phyloP scores from a whole-genome alignment of 805 yeast genomes.

The Ogataea corticis region DNA sequence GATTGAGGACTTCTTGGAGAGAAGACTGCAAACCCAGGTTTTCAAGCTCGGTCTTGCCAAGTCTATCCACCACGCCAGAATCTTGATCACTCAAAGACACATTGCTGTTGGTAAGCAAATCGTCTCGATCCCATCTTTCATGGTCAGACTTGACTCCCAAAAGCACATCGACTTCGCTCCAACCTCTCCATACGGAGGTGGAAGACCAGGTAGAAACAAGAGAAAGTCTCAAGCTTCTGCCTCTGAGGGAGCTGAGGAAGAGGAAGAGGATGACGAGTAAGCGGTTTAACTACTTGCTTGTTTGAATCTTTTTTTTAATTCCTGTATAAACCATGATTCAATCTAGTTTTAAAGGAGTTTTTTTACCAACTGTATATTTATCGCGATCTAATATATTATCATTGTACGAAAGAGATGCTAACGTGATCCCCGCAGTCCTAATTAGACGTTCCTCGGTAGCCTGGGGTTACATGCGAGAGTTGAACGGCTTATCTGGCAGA shows the following conservation, averaged over 20 bases:
- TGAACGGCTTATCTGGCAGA: no score
- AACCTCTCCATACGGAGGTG: slow-evolving; percentile 99
- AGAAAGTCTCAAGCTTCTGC: slow-evolving; percentile 80
- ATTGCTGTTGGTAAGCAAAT: slow-evolving; percentile 99
- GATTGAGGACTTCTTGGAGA: slow-evolving; percentile 99
- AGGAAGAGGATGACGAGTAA: slow-evolving; percentile 48
- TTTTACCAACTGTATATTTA: slow-evolving; percentile 11
- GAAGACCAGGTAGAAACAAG: slow-evolving; percentile 99
- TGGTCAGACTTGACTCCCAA: slow-evolving; percentile 99
- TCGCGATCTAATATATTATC: slow-evolving; percentile 6
- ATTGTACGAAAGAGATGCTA: not conserved
- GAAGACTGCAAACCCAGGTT: slow-evolving; percentile 99
- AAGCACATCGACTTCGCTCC: slow-evolving; percentile 99
- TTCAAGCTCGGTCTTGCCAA: slow-evolving; percentile 99
- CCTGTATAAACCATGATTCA: slow-evolving; percentile 14
- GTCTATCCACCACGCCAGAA: slow-evolving; percentile 99
- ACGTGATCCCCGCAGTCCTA: no score
- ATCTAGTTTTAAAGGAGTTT: slow-evolving; percentile 7
- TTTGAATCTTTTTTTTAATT: slow-evolving; percentile 4
- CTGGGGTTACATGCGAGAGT: no score
- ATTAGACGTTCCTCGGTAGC: no score
- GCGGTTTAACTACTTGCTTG: slow-evolving; percentile 22
- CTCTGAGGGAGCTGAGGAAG: slow-evolving; percentile 64
- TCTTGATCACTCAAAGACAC: slow-evolving; percentile 97
- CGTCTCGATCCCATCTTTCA: slow-evolving; percentile 98